Conservation (phyloP, 257 asterid species). For the Salvia hispanica region DNA sequence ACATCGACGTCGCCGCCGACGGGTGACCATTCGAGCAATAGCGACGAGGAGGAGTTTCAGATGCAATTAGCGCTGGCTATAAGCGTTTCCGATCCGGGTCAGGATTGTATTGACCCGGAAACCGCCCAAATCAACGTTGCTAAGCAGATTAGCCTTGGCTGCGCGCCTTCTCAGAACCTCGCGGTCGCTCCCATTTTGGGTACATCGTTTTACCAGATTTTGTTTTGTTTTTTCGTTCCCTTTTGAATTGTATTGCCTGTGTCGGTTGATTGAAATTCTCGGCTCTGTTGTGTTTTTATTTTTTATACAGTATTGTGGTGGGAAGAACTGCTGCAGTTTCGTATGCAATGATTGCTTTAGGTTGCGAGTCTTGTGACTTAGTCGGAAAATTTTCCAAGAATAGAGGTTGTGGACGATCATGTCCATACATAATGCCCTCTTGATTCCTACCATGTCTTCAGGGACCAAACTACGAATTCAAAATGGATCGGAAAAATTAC, state of each 20-base stretch:
- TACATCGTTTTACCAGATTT: conserved; percentile 31
- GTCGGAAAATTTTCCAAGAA: background rate
- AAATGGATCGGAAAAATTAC: no score
- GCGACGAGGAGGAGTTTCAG: conserved; percentile 92
- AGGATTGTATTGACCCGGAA: conserved; percentile 67
- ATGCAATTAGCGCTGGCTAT: conserved; percentile 96
- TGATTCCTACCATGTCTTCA: background rate
- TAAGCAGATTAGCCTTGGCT: conserved; percentile 91
- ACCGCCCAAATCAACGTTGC: conserved; percentile 85
- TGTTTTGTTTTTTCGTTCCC: background rate
- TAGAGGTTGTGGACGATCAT: background rate
- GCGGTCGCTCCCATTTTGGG: conserved; percentile 91
- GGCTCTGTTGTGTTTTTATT: background rate
- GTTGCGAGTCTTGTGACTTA: background rate
- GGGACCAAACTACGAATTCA: no score
- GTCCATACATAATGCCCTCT: background rate
- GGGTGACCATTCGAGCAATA: conserved; percentile 33
- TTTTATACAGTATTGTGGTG: no score
- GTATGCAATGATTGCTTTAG: background rate
- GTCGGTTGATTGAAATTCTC: conserved; percentile 28
- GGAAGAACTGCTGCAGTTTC: no score
- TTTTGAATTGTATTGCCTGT: conserved; percentile 2
- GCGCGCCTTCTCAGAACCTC: conserved; percentile 63
- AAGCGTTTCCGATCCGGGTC: conserved; percentile 84
- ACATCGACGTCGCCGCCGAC: conserved; percentile 39